Conservation (phyloP, 139 green algal genomes). For the Volvox reticuliferus region DNA sequence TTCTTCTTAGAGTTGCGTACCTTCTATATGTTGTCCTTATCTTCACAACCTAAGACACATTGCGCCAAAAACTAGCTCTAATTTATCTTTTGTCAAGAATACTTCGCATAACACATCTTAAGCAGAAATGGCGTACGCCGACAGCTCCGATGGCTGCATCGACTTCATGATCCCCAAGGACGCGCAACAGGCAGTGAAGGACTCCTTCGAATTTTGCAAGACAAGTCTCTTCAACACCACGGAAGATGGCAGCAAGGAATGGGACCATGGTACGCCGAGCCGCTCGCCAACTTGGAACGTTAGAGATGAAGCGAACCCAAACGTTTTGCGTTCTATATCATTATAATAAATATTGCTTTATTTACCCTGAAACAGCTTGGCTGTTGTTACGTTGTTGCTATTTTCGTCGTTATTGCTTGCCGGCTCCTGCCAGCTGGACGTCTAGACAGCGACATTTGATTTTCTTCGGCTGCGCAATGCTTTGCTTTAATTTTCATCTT, state of each 20-base stretch:
- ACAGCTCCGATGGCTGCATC: constrained; percentile 2
- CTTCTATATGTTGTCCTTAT: too few species aligned
- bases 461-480: not conserved
- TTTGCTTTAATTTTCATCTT: not conserved
- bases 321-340: not conserved
- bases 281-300: not conserved
- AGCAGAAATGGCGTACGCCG: not conserved
- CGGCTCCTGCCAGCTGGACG: not conserved
- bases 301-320: too few species aligned
- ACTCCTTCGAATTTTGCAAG: not conserved
- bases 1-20: too few species aligned
- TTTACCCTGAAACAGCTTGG: not conserved
- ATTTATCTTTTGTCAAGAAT: too few species aligned
- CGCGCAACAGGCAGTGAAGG: not conserved
- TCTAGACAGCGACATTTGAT: not conserved
- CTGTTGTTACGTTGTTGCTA: not conserved
- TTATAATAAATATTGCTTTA: not conserved
- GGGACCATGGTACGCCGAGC: constrained; percentile 15
- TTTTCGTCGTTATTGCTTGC: not conserved
- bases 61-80: too few species aligned
- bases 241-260: constrained; percentile 7
- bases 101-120: not conserved
- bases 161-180: constrained; percentile 23
- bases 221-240: not conserved
- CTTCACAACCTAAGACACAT: too few species aligned